Conservation (phyloP, 805 yeast species). For the Metschnikowia bowlesiae region DNA sequence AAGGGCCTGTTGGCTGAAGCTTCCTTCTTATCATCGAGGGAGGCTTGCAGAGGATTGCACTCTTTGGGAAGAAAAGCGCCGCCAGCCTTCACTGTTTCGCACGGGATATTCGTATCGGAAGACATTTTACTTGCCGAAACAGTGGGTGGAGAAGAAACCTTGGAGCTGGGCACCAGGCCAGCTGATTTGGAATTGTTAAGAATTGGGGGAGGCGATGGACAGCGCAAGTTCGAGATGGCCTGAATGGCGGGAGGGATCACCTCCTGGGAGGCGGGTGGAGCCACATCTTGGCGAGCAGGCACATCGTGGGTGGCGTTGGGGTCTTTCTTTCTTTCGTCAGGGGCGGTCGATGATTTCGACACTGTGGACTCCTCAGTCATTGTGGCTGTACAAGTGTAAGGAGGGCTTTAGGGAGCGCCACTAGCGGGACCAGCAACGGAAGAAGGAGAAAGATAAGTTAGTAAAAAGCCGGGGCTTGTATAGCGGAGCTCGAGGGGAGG, state of each 20-base stretch:
- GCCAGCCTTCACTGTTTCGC: constrained; percentile 42
- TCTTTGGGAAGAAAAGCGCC: constrained; percentile 38
- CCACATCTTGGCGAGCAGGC: too few species aligned
- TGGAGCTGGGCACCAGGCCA: constrained; percentile 5
- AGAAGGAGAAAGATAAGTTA: too few species aligned
- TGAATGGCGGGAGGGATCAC: constrained; percentile 46
- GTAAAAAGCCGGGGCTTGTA: too few species aligned
- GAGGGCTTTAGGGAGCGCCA: too few species aligned
- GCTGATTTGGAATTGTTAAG: constrained; percentile 25
- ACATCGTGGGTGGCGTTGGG: constrained; percentile 7
- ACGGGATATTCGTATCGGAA: not conserved
- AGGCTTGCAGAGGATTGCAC: not conserved
- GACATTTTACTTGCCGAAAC: not conserved
- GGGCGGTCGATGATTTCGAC: not conserved
- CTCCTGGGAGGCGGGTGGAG: not conserved
- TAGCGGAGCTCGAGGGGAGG: not conserved
- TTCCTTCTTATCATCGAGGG: not conserved
- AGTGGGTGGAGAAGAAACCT: constrained; percentile 5
- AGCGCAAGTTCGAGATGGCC: constrained; percentile 55
- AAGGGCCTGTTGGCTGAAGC: not conserved
- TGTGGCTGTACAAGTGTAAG: not conserved
- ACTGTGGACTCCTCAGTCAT: not conserved
- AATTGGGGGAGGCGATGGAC: constrained; percentile 75
- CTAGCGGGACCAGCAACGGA: too few species aligned
- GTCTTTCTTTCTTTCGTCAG: not conserved